Base-by-base conservation (phyloP, 2,329 filamentous ascomycete genomes). In the Alternaria atra region DNA sequence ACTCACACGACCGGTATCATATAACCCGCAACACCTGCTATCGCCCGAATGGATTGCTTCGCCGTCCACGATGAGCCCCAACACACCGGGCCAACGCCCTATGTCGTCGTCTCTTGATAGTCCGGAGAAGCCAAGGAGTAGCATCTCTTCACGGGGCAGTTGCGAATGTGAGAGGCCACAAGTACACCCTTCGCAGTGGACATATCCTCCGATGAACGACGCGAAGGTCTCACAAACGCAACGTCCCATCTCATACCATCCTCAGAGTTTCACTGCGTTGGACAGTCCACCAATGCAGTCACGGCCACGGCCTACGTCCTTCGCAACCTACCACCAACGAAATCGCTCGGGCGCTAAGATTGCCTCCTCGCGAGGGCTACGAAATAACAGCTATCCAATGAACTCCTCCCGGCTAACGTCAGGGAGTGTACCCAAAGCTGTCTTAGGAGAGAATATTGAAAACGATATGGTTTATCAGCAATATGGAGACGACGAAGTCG, bases 321-420 rank as follows among this genome's bases (percentile, higher is more conserved):
- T 71, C 60, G 69, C 67, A 43, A 64, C 67, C 23, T 68, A 68
- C 17, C 68, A 73, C 12, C 60, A 66, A 25, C 66, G 71, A 30
- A 64, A 68, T n/a, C 67, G 73, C 20, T 69, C 70, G 6, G 68
- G 65, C 17, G 67, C 58, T 30, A 74, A 70, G 57, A 73, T 76
- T 44, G 73, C 73, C 2, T 75, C 73, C 4, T 75, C 73, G 6
- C 60, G 72, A 54, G 71, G 71, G 2, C 55, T 71, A 12, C 63
- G 69, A 43, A 61, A 68, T 6, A 71, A 72, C 50, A 73, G 64
- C 55, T 69, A 69, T 25, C 68, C 71, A 9, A 35, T 25, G 1
- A 73, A 71, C 48, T 68, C 65, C 35, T 70, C 72, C 3, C 65
- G 69, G 1, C 72, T 69, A 13, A 59, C 67, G 20, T 71, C 72